Conservation (phyloP, 1,284 basidiomycete species). For the Prillingera fragicola region DNA sequence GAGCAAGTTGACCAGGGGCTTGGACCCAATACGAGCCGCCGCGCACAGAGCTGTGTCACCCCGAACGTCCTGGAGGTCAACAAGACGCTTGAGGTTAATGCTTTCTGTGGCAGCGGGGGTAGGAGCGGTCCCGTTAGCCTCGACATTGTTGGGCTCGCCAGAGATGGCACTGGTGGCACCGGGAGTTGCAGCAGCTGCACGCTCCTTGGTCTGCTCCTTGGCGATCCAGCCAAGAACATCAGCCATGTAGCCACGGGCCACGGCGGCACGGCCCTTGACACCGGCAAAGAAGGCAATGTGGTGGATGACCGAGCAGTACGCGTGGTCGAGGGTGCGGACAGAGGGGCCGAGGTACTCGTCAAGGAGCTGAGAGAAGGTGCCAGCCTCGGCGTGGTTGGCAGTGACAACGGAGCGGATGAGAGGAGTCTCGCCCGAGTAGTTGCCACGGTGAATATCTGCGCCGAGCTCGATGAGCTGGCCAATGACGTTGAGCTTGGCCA, state of each 20-base stretch:
- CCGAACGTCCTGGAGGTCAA: constrained; percentile 91
- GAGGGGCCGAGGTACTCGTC: constrained; percentile 53
- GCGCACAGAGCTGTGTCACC: constrained; percentile 96
- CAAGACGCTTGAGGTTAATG: constrained; percentile 60
- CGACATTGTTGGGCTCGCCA: neutral
- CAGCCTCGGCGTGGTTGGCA: constrained; percentile 75
- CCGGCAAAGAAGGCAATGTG: constrained; percentile 88
- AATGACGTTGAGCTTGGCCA: constrained; percentile 65
- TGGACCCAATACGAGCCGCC: constrained; percentile 87
- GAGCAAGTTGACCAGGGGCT: constrained; percentile 76
- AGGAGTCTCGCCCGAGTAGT: constrained; percentile 90
- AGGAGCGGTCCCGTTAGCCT: constrained; percentile 1
- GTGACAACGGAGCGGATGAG: constrained; percentile 88
- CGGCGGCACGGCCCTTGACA: constrained; percentile 75
- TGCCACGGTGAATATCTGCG: constrained; percentile 82
- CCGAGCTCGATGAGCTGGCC: constrained; percentile 65
- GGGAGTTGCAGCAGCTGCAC: constrained; percentile 2
- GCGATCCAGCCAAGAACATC: constrained; percentile 77
- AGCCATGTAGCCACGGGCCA: constrained; percentile 88
- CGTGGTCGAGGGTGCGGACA: constrained; percentile 83
- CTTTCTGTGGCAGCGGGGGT: constrained; percentile 9
- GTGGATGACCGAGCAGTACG: constrained; percentile 86
- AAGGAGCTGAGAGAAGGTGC: constrained; percentile 68
- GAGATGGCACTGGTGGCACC: constrained; percentile 12
- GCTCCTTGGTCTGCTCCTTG: constrained; percentile 22